Percentiles rank a stretch among this genome's conserved stretches.
Evolutionary conservation across 768 basidiomycete species (phyloP).

Genomic region (Xerocomus spinulosus): DNA sequence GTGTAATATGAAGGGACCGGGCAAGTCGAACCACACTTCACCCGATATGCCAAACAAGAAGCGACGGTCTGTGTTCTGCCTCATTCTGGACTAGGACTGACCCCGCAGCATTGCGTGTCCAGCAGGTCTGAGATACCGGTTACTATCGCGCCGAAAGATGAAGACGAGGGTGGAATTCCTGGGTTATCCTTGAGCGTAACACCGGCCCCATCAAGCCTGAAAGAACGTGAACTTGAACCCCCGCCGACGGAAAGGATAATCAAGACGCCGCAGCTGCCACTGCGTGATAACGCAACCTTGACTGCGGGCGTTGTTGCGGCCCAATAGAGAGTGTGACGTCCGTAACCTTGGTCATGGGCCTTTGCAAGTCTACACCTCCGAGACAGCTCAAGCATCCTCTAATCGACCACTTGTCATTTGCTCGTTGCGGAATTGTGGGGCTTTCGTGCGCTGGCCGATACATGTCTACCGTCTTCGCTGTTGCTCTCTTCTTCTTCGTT

Average conservation of each 20-base stretch:
- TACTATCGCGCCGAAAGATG: slow-evolving; percentile 30
- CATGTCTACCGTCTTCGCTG: slow-evolving; percentile 12
- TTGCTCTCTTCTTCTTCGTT: slow-evolving; percentile 15
- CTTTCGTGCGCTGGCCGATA: slow-evolving; percentile 1
- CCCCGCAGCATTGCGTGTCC: slow-evolving; percentile 28
- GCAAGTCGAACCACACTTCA: slow-evolving; percentile 58
- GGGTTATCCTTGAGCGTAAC: slow-evolving; percentile 30
- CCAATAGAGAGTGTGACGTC: slow-evolving; percentile 20
- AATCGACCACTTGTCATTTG: neutral
- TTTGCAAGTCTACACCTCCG: neutral
- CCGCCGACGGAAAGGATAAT: slow-evolving; percentile 43
- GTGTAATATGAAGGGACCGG: slow-evolving; percentile 46
- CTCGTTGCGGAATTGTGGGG: slow-evolving; percentile 4
- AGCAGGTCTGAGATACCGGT: slow-evolving; percentile 40
- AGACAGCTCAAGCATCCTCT: neutral
- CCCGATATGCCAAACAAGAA: slow-evolving; percentile 78
- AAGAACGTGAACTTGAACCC: slow-evolving; percentile 34
- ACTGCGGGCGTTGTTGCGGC: slow-evolving; percentile 39
- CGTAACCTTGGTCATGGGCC: neutral
- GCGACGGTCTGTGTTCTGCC: slow-evolving; percentile 59
- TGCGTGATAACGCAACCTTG: slow-evolving; percentile 57
- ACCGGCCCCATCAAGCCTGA: slow-evolving; percentile 32
- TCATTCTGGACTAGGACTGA: slow-evolving; percentile 19
- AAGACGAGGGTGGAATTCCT: slow-evolving; percentile 37
- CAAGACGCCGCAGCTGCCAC: slow-evolving; percentile 58